Evolutionary conservation across 257 asterid species (phyloP), one percentile per base, ranked within the genome.

Genomic region (Echium plantagineum): DNA sequence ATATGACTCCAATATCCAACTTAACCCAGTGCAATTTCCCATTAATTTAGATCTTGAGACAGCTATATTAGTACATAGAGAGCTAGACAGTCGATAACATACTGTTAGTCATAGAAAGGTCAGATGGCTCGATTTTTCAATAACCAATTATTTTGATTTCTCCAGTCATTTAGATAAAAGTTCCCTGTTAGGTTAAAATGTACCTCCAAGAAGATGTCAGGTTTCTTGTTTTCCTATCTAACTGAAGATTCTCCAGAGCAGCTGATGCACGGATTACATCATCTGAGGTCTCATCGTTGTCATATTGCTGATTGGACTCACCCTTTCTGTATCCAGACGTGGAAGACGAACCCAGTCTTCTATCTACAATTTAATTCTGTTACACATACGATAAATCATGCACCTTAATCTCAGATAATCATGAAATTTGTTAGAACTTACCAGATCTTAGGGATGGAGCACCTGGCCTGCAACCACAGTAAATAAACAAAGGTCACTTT

Each of bases 221-320:
- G 15, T 82, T 89, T 55, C 96, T 85, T 64, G 99, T 86, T 80
- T 89, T 93, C 77, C 94, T 81, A 62, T 93, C 97, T 77, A 93
- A 69, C 73, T 93, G 97, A 76, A 93, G 86, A 80, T 86, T 93
- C 76, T 93, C 97, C 76, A 89, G 69, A 21, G 97, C 96, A 74
- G 96, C 71, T 31, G 99, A 83, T 38, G 96, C 85, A 57, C 81
- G 91, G 52, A 66, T 77, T 59, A 86, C 88, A 47, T 93, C 96
- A 60, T 84, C 94, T 17, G 95, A 74, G 64, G 78, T 76, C 52
- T 89, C 96, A 49, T 85, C 95, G 20, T 74, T 79, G 20, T 84
- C 94, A 62, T 86, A 83, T 77, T 96, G 83, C 97, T 94, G 84
- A 57, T 72, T 86, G 74, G 83, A 86, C 42, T 93, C 99, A 0